phyloP scores from a whole-genome alignment of 225 moss, liverwort and hornwort genomes.

The Bryoerythrophyllum caledonicum region DNA sequence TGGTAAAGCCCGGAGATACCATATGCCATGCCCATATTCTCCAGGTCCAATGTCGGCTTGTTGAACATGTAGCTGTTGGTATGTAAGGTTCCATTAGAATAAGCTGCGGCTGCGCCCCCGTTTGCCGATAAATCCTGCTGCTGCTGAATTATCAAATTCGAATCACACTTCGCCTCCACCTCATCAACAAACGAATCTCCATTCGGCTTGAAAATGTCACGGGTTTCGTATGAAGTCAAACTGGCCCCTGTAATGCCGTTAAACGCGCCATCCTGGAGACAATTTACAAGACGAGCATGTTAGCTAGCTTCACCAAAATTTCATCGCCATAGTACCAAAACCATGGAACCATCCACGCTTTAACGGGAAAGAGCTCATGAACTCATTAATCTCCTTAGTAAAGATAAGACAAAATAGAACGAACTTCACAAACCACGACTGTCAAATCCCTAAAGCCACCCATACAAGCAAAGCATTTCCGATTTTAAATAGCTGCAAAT shows the following conservation, averaged over 20 bases:
- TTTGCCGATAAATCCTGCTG: constrained; percentile 27
- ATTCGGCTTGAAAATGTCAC: constrained; percentile 46
- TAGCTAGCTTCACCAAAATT: background rate
- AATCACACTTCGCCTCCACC: constrained; percentile 39
- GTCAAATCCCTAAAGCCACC: background rate
- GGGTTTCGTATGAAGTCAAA: constrained; percentile 45
- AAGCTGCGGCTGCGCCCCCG: constrained; percentile 13
- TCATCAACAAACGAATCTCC: constrained; percentile 47
- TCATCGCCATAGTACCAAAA: background rate
- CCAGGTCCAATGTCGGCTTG: constrained; percentile 60
- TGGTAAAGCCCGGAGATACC: constrained; percentile 47
- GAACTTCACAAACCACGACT: background rate
- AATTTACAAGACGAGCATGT: background rate
- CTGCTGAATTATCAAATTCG: constrained; percentile 30
- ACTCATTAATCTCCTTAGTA: background rate
- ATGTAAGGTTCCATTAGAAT: constrained; percentile 34
- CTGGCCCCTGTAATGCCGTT: constrained; percentile 60
- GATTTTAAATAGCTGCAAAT: background rate
- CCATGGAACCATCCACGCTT: background rate
- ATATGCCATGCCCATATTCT: constrained; percentile 54
- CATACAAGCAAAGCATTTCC: background rate
- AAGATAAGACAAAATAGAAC: background rate
- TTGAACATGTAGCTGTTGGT: constrained; percentile 24
- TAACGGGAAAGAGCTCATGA: background rate
- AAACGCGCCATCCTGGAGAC: constrained; percentile 55